Evolutionary conservation across 208 protist species (phyloP).

Genomic region (Jaenimonas drosophilae): DNA sequence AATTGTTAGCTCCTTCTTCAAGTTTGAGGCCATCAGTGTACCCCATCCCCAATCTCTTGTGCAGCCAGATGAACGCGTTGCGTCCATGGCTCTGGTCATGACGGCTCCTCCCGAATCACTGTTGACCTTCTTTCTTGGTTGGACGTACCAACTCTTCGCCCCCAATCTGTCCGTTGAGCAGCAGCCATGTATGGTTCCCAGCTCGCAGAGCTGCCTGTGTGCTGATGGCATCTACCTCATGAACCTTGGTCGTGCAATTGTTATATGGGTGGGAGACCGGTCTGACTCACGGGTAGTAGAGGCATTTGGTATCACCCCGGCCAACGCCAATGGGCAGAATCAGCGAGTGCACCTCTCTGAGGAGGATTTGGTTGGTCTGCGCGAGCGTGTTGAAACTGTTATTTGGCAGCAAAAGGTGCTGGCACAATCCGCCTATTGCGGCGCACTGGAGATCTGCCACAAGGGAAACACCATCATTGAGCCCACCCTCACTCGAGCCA

Average conservation of each 20-base stretch:
- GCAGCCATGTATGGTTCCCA: constrained; percentile 41
- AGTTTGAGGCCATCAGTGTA: constrained; percentile 35
- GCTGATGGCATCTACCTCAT: constrained; percentile 52
- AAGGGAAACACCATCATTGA: constrained; percentile 52
- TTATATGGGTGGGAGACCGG: constrained; percentile 66
- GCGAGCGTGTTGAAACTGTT: constrained; percentile 35
- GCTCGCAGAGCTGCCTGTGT: constrained; percentile 43
- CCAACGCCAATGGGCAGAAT: neutral
- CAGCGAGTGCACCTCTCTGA: constrained; percentile 12
- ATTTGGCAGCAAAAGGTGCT: constrained; percentile 25
- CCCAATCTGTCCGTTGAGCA: constrained; percentile 31
- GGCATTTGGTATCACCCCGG: constrained; percentile 27
- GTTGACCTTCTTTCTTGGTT: constrained; percentile 55
- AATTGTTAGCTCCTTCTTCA: constrained; percentile 71
- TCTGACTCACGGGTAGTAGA: constrained; percentile 24
- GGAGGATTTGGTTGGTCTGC: constrained; percentile 44
- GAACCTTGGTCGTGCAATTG: constrained; percentile 37
- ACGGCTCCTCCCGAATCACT: constrained; percentile 46
- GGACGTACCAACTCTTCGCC: constrained; percentile 62
- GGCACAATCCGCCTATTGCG: constrained; percentile 22
- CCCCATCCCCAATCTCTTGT: no score
- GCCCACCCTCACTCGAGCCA: constrained; percentile 43
- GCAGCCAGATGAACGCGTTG: constrained; percentile 55
- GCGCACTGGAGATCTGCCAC: constrained; percentile 26
- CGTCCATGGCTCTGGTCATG: constrained; percentile 66